Evolutionary conservation across 164 flowering plant genomes (phyloP), one percentile per base, ranked within the genome.

Genomic region (Vitis riparia): DNA sequence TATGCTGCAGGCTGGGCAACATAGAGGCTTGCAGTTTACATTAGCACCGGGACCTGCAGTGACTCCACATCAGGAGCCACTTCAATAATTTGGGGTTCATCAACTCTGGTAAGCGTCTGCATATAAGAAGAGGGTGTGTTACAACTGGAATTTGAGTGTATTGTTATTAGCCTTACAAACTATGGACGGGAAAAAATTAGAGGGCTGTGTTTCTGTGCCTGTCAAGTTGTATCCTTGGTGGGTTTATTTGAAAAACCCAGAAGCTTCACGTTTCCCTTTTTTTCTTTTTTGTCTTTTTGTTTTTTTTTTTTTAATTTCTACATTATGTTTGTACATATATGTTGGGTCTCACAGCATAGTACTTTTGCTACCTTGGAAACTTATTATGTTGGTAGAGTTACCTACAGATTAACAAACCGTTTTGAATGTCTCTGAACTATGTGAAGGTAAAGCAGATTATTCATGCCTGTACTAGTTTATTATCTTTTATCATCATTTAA

Each of bases 1-100:
- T 55, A 73, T 86, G 82, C 69, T 86, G 49, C 83, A 80, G 69
- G 78, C 86, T 12, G 83, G 83, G 23, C 89, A 86, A 59, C 77
- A 55, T 19, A 71, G 78, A n/a, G 84, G 80, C 48, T 63, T 82
- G 69, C 86, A 84, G 32, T 72, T 84, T 62, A 78, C 85, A 32
- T 66, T 84, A 55, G 76, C 85, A 14, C 76, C 84, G 17, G 79
- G 77, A 13, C 78, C 83, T 11, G 69, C 80, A 1, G 65, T 37
- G 11, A 65, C 70, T 58, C 76, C 82, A 16, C 76, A 62, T 73
- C 79, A 77, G 55, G 86, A 80, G 71, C 72, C 75, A 51, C 64
- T 64, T 55, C 72, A 75, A 65, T 72, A 63, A 68, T 57, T 8
- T 16, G 3, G 48, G 51, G 51, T 53, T 30, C 15, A 8, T 68